A percentile compares a stretch with the other conserved stretches of the same genome.
Evolutionary conservation across 768 basidiomycete species (phyloP).

Genomic region (Rhodotorula sphaerocarpa): DNA sequence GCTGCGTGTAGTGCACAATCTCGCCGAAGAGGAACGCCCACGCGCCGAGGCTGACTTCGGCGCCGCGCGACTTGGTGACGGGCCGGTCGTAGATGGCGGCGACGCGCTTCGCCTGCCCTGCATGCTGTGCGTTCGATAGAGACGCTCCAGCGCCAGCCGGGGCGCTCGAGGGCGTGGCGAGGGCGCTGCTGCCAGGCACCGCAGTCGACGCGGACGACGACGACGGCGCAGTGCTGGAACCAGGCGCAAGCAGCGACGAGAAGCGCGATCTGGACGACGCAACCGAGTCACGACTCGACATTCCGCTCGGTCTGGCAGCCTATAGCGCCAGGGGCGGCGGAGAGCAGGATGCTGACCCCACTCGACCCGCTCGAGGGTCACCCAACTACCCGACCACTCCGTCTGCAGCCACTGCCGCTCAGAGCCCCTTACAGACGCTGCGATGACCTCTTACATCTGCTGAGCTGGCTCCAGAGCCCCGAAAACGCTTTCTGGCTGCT

Average conservation of each 20-base stretch:
- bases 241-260: constrained; percentile 18
- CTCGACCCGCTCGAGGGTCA: too few species aligned
- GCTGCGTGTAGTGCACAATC: constrained; percentile 91
- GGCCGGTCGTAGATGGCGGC: constrained; percentile 69
- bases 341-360: background rate
- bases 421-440: too few species aligned
- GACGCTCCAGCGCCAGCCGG: background rate
- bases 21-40: constrained; percentile 90
- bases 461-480: too few species aligned
- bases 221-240: background rate
- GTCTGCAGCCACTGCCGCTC: too few species aligned
- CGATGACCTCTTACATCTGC: too few species aligned
- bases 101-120: constrained; percentile 6
- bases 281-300: constrained; percentile 27
- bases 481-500: too few species aligned
- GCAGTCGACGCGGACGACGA: constrained; percentile 20
- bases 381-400: too few species aligned
- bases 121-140: background rate
- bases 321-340: background rate
- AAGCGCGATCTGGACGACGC: constrained; percentile 18
- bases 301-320: background rate
- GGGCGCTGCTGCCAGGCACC: too few species aligned
- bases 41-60: constrained; percentile 74
- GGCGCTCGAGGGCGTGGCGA: too few species aligned
- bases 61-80: constrained; percentile 72